phyloP scores from a whole-genome alignment of 441 rosid species.

The Breynia disticha region DNA sequence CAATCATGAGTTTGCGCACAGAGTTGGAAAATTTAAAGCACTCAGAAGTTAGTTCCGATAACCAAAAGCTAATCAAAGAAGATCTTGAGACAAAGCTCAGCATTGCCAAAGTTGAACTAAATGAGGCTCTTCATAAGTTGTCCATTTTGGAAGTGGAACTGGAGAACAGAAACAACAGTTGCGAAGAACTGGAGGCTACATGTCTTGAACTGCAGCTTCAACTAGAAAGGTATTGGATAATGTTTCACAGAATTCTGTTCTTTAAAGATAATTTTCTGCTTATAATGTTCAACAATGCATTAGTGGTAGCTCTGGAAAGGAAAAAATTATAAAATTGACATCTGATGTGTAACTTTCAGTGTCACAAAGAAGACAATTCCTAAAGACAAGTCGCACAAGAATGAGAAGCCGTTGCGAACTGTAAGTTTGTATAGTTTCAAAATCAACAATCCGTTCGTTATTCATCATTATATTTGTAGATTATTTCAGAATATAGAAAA shows the following conservation, averaged over 20 bases:
- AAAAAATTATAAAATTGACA: not conserved
- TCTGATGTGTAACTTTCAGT: conserved; percentile 32
- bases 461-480: not conserved
- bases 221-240: conserved; percentile 38
- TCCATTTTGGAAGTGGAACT: conserved; percentile 36
- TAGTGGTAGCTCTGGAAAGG: too few species aligned
- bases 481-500: too few species aligned
- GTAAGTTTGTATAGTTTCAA: conserved; percentile 37
- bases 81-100: conserved; percentile 29
- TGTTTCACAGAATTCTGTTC: not conserved
- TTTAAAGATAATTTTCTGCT: too few species aligned
- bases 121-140: conserved; percentile 30
- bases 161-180: conserved; percentile 35
- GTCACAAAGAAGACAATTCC: conserved; percentile 28
- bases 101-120: conserved; percentile 29
- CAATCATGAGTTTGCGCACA: conserved; percentile 21
- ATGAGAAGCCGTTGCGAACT: conserved; percentile 42
- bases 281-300: too few species aligned
- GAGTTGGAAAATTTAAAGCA: conserved; percentile 31
- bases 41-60: conserved; percentile 36
- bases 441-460: not conserved
- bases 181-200: conserved; percentile 36
- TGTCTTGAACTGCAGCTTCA: conserved; percentile 40
- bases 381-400: conserved; percentile 24
- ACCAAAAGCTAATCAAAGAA: conserved; percentile 26